Percentiles rank a stretch among this genome's conserved stretches.
These are phyloP conservation scores for Stereocaulon alpinum DNA, from an alignment of 495 filamentous ascomycete genomes.

Conservation along the genomic window DNA sequence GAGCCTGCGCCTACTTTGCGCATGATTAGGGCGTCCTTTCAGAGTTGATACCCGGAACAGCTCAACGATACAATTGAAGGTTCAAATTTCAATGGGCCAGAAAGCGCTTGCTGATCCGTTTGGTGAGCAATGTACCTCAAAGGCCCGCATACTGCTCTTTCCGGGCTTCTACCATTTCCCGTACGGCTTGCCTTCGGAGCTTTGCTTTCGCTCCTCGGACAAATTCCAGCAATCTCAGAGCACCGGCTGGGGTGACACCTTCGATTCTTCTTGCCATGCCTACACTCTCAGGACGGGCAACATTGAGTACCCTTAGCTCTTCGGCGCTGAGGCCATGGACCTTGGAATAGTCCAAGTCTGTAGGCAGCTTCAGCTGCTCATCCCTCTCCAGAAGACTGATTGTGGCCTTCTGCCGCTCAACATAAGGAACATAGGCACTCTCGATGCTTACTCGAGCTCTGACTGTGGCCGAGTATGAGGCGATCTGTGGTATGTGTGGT, in stretches of 20 bases:
- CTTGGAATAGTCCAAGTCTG: constrained; percentile 63
- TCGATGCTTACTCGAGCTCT: constrained; percentile 65
- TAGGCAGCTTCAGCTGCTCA: constrained; percentile 61
- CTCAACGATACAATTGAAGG: background rate
- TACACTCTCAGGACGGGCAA: constrained; percentile 65
- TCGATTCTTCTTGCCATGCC: constrained; percentile 85
- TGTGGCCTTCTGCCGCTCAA: constrained; percentile 54
- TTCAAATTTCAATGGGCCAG: background rate
- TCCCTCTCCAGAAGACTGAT: constrained; percentile 60
- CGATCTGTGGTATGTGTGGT: constrained; percentile 42
- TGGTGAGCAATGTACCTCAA: background rate
- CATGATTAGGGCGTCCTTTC: constrained; percentile 1
- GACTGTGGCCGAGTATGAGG: constrained; percentile 45
- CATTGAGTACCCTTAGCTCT: constrained; percentile 59
- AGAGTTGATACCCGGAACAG: background rate
- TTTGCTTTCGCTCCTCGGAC: constrained; percentile 25
- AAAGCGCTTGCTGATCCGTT: constrained; percentile 1
- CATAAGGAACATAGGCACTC: constrained; percentile 74
- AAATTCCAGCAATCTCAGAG: constrained; percentile 37
- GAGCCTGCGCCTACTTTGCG: constrained; percentile 6
- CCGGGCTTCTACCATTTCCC: constrained; percentile 14
- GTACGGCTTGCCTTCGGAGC: constrained; percentile 6
- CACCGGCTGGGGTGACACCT: constrained; percentile 51
- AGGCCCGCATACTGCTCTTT: constrained; percentile 19
- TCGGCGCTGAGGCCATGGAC: constrained; percentile 67